Base-by-base conservation (phyloP, 202 grass and related monocot genomes). In the Zizania palustris region DNA sequence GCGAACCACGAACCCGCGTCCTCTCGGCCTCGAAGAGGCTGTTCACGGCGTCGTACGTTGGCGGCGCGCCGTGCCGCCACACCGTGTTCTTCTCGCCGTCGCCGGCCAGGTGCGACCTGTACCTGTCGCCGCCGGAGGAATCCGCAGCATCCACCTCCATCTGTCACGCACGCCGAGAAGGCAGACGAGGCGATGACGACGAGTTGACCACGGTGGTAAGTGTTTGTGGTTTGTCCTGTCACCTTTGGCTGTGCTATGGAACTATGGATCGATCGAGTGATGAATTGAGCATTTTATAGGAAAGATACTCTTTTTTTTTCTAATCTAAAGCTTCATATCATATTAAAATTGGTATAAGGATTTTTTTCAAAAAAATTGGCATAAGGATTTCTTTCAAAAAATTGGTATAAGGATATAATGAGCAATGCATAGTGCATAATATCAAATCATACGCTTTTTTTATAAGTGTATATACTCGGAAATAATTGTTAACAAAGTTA, bases 21-120 rank as follows among this genome's bases (percentile, higher is more conserved):
- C 87, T 86, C 77, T 87, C 94, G 65, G 86, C 41, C 76, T 97
- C 89, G 83, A 97, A 97, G 79, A 97, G 94, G 56, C 75, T 46
- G 80, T 97, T 97, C 71, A 97, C 91, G 51, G 86, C 63, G 43
- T 90, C 79, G 89, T 90, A 93, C 44, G 79, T 80, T 4, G 94
- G 94, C 73, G 91, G 68, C 60, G 73, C 85, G 67, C 91, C 94
- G 83, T 90, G 89, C 9, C 91, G 84, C 94, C 94, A 97, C 1
- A 74, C 80, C 11, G 89, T 97, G 78, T 86, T 10, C 79, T 83
- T 93, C 80, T 97, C 94, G 54, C 85, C 85, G 6, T 97, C 94
- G 28, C 94, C 94, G n/a, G 45, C 42, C 19, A 93, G 60, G 80
- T 94, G 78, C 35, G 76, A 82, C 58, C 94, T 58, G 86, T 97